Evolutionary conservation across 2,329 filamentous ascomycete genomes (phyloP).

Genomic region (Lasiodiplodia gonubiensis): DNA sequence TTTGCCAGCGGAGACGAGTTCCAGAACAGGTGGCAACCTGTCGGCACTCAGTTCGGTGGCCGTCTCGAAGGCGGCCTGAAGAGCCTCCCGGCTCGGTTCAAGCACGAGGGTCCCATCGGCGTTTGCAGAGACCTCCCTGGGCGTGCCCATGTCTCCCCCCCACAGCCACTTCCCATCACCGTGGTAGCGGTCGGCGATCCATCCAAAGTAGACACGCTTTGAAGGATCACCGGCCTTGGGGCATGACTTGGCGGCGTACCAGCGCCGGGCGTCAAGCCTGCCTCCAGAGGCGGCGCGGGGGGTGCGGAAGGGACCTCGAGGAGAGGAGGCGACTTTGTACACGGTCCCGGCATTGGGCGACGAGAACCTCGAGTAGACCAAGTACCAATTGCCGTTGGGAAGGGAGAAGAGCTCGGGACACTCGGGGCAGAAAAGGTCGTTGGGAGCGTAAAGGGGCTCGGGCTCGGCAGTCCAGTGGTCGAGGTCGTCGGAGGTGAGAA

Average conservation of each 20-base stretch:
- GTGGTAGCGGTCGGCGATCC: constrained; percentile 44
- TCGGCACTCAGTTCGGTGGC: constrained; percentile 5
- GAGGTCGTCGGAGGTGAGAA: constrained; percentile 45
- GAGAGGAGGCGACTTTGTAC: constrained; percentile 45
- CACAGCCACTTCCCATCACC: constrained; percentile 47
- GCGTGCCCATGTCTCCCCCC: constrained; percentile 45
- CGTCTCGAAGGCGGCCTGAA: constrained; percentile 15
- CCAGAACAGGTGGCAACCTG: neutral
- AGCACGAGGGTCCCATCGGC: constrained; percentile 37
- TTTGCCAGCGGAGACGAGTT: neutral
- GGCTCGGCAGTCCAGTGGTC: constrained; percentile 40
- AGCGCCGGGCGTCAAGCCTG: constrained; percentile 44
- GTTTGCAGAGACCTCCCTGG: constrained; percentile 41
- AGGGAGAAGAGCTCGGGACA: constrained; percentile 47
- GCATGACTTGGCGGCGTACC: constrained; percentile 46
- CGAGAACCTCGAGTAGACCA: constrained; percentile 35
- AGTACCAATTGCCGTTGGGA: constrained; percentile 46
- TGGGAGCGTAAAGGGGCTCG: constrained; percentile 43
- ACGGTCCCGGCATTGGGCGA: constrained; percentile 46
- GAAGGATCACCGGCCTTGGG: constrained; percentile 36
- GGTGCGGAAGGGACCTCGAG: constrained; percentile 44
- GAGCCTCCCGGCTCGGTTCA: constrained; percentile 28
- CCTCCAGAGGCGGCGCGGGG: constrained; percentile 40
- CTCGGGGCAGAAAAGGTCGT: constrained; percentile 46
- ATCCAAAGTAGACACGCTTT: constrained; percentile 44